Evolutionary conservation across 495 filamentous ascomycete genomes (phyloP).

Genomic region (Talaromyces liani): DNA sequence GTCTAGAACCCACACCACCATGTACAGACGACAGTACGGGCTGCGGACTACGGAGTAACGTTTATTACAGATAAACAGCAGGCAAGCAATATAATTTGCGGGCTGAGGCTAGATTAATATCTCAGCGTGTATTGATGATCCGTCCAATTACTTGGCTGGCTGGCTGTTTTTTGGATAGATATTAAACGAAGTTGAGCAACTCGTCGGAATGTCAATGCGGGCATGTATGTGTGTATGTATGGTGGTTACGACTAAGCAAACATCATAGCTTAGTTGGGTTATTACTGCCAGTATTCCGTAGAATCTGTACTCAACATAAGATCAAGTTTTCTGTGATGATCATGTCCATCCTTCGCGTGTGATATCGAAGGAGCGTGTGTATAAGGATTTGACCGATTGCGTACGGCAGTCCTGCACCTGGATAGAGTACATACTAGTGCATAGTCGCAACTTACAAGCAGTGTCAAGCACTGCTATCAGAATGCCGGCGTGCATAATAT

Average conservation of each 20-base stretch:
- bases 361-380: background rate
- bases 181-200: background rate
- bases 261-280: background rate
- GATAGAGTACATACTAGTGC: no score
- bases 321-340: background rate
- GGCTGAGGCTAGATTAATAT: background rate
- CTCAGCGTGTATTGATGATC: background rate
- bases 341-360: background rate
- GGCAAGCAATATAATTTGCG: background rate
- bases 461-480: no score
- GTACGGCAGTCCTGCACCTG: no score
- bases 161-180: background rate
- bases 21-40: background rate
- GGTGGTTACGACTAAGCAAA: background rate
- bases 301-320: background rate
- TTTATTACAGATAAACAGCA: background rate
- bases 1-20: background rate
- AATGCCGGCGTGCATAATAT: no score
- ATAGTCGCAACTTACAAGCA: no score
- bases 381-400: background rate
- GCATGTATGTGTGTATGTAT: background rate
- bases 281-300: background rate
- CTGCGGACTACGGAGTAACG: background rate
- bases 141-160: background rate
- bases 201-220: background rate